Conservation (phyloP, 2,329 filamentous ascomycete genomes). For the Colletotrichum brevisporum region DNA sequence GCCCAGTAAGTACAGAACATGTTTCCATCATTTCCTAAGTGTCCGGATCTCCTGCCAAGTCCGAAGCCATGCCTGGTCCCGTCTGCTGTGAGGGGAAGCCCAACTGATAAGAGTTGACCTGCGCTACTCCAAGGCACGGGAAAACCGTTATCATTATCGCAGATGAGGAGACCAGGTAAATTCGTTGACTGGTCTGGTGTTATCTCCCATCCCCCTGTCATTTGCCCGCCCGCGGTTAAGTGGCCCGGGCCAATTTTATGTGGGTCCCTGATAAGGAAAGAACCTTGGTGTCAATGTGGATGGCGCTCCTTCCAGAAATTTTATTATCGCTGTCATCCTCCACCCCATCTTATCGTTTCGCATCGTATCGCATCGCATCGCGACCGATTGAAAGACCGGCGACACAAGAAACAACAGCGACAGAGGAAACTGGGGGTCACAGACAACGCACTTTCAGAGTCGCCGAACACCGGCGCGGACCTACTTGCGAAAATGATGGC, state of each 20-base stretch:
- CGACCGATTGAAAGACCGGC: background rate
- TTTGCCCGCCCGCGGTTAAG: background rate
- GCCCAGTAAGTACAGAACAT: conserved; percentile 24
- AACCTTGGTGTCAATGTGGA: background rate
- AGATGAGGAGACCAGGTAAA: background rate
- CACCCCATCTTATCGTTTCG: background rate
- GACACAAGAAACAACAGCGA: background rate
- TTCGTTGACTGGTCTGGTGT: background rate
- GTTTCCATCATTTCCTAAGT: background rate
- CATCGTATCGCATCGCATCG: background rate
- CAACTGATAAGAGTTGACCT: background rate
- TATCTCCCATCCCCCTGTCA: background rate
- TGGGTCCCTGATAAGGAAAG: background rate
- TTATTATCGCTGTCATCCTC: background rate
- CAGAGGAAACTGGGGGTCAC: background rate
- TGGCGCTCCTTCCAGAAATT: background rate
- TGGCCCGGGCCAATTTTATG: background rate
- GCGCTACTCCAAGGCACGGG: background rate
- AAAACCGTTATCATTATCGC: background rate
- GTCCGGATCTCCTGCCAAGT: background rate
- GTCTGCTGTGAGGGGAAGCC: background rate
- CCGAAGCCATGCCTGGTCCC: background rate
- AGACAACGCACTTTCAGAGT: background rate
- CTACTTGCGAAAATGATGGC: conserved; percentile 59
- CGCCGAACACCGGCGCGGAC: background rate